These are phyloP conservation scores for Orbilia quercus DNA, from an alignment of 2,329 filamentous ascomycete species.

Conservation along the genomic window DNA sequence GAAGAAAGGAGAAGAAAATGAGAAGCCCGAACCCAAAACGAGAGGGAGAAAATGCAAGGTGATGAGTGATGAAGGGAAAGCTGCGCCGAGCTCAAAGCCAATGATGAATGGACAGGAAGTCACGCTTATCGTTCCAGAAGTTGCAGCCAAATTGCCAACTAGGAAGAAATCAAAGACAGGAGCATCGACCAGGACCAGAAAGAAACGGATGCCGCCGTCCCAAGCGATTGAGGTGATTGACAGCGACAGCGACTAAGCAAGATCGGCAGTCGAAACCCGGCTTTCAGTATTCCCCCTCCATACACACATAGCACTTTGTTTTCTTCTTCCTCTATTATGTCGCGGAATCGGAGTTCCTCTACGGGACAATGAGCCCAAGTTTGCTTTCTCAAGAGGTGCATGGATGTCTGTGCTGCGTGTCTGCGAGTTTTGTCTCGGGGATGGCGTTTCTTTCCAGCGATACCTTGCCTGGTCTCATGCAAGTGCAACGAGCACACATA, in stretches of 20 bases:
- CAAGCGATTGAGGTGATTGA: neutral
- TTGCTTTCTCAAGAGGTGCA: too few relatives aligned
- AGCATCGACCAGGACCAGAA: neutral
- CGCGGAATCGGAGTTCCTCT: too few relatives aligned
- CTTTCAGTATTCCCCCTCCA: too few relatives aligned
- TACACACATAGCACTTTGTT: too few relatives aligned
- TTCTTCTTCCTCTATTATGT: too few relatives aligned
- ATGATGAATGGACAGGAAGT: constrained; percentile 10
- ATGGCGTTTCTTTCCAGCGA: neutral
- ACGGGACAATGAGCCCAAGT: too few relatives aligned
- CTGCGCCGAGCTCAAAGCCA: constrained; percentile 4
- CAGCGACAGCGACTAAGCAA: neutral
- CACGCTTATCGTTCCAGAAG: constrained; percentile 1
- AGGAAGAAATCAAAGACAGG: constrained; percentile 1
- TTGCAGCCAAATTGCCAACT: constrained; percentile 6
- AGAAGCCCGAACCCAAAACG: neutral
- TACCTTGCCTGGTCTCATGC: constrained; percentile 5
- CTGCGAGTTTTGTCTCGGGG: too few relatives aligned
- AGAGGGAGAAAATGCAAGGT: constrained; percentile 14
- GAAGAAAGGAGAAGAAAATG: neutral
- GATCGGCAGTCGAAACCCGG: too few relatives aligned
- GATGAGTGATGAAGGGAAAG: neutral
- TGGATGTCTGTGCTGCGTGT: too few relatives aligned
- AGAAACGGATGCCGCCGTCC: too few relatives aligned
- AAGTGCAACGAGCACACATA: too few relatives aligned